Evolutionary conservation across 192 early-diverging fungal genomes (phyloP).

Genomic region (Phycomyces blakesleeanus): DNA sequence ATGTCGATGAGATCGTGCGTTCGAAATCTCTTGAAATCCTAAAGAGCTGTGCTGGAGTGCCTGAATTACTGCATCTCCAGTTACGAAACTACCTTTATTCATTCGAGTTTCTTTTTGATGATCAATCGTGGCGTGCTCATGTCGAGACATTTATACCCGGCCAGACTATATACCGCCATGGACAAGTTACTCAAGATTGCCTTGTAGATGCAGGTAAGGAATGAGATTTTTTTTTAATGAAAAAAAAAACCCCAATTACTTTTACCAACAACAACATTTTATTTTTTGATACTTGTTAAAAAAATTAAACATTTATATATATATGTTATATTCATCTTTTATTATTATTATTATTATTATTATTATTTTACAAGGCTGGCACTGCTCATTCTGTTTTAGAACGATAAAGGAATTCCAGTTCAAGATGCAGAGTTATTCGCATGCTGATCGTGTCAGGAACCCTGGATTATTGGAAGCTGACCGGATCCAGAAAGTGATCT

Average conservation of each 20-base stretch:
- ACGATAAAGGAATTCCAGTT: slow-evolving; percentile 51
- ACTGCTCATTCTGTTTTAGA: slow-evolving; percentile 63
- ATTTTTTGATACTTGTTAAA: no score
- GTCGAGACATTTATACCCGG: slow-evolving; percentile 33
- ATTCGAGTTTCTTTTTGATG: slow-evolving; percentile 53
- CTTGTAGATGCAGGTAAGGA: slow-evolving; percentile 52
- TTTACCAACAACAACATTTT: no score
- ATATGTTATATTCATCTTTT: background rate
- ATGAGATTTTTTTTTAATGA: background rate
- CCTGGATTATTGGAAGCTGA: slow-evolving; percentile 27
- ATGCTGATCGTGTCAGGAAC: slow-evolving; percentile 48
- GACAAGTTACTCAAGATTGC: slow-evolving; percentile 30
- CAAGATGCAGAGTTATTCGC: slow-evolving; percentile 62
- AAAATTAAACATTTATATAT: background rate
- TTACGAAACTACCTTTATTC: slow-evolving; percentile 55
- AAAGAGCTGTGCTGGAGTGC: slow-evolving; percentile 43
- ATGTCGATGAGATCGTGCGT: slow-evolving; percentile 59
- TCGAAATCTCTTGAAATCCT: slow-evolving; percentile 41
- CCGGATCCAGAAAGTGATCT: slow-evolving; percentile 49
- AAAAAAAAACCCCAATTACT: background rate
- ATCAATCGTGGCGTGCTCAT: slow-evolving; percentile 45
- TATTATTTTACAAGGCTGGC: slow-evolving; percentile 43
- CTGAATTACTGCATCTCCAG: slow-evolving; percentile 46
- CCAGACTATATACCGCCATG: slow-evolving; percentile 31
- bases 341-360: slow-evolving; percentile 4